These are phyloP conservation scores for Strobilomyces dryophilus DNA, from an alignment of 768 basidiomycete species.

Conservation along the genomic window DNA sequence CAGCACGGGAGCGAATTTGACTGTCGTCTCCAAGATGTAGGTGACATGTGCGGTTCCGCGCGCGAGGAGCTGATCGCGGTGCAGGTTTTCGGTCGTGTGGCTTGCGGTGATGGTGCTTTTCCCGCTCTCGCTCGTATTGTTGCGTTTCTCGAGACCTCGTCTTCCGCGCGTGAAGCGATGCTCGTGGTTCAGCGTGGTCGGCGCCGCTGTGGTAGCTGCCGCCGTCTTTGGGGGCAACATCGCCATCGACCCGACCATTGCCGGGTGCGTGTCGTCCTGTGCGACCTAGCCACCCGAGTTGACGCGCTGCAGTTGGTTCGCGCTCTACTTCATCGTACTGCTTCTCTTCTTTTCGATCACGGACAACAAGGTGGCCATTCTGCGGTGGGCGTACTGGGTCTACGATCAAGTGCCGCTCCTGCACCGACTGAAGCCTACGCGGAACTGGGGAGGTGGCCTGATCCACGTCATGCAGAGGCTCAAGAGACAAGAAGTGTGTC, in stretches of 20 bases:
- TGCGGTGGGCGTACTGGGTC: slow-evolving; percentile 56
- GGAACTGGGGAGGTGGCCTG: slow-evolving; percentile 40
- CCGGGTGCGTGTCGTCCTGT: slow-evolving; percentile 38
- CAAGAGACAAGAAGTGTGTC: slow-evolving; percentile 52
- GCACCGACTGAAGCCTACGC: slow-evolving; percentile 38
- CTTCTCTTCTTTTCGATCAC: slow-evolving; percentile 43
- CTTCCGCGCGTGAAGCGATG: slow-evolving; percentile 42
- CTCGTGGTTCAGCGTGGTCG: slow-evolving; percentile 37
- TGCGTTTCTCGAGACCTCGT: slow-evolving; percentile 64
- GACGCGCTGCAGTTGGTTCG: slow-evolving; percentile 48
- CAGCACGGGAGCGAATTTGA: slow-evolving; percentile 48
- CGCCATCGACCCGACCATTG: slow-evolving; percentile 50
- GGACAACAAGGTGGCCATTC: slow-evolving; percentile 50
- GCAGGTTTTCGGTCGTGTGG: slow-evolving; percentile 66
- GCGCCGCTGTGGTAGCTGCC: slow-evolving; percentile 39
- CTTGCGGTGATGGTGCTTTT: slow-evolving; percentile 62
- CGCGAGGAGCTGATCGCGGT: slow-evolving; percentile 1
- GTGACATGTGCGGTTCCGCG: slow-evolving; percentile 6
- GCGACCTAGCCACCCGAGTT: neutral
- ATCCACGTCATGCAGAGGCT: slow-evolving; percentile 42
- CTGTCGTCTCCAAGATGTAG: slow-evolving; percentile 57
- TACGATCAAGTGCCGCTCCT: slow-evolving; percentile 56
- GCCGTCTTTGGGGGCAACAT: slow-evolving; percentile 57
- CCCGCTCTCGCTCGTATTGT: slow-evolving; percentile 52
- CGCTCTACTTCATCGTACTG: slow-evolving; percentile 55